Percentiles rank a stretch among this genome's conserved stretches.
Evolutionary conservation across 73 alveolate species (phyloP).

Genomic region (Stentor coeruleus): DNA sequence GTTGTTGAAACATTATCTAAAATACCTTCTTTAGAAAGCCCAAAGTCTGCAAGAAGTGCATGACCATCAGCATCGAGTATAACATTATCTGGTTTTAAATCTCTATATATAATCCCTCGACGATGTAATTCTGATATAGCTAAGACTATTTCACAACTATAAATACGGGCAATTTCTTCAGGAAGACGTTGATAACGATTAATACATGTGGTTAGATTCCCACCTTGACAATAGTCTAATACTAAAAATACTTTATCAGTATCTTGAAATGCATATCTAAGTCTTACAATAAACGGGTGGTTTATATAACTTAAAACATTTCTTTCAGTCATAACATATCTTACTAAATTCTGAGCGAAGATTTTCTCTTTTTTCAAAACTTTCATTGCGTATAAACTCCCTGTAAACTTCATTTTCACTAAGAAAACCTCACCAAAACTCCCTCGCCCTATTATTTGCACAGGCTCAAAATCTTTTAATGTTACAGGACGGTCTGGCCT

Average conservation of each 20-base stretch:
- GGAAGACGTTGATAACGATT: conserved; percentile 75
- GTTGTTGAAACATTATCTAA: conserved; percentile 49
- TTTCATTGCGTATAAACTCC: conserved; percentile 74
- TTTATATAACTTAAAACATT: conserved; percentile 77
- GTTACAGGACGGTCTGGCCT: too few species aligned
- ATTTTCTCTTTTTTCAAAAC: conserved; percentile 69
- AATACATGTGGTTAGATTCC: conserved; percentile 79
- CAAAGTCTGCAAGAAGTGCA: conserved; percentile 94
- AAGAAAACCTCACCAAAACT: conserved; percentile 79
- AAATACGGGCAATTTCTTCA: conserved; percentile 81
- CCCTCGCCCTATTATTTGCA: conserved; percentile 85
- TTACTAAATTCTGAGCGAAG: conserved; percentile 80
- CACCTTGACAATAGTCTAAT: conserved; percentile 87
- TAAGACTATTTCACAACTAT: conserved; percentile 76
- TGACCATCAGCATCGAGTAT: conserved; percentile 94
- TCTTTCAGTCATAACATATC: conserved; percentile 90
- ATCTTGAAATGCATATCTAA: conserved; percentile 88
- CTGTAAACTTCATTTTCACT: conserved; percentile 50
- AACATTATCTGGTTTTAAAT: conserved; percentile 93
- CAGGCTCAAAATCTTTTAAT: too few species aligned
- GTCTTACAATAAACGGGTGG: conserved; percentile 93
- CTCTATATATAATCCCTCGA: conserved; percentile 89
- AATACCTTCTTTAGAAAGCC: conserved; percentile 87
- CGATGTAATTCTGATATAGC: conserved; percentile 87
- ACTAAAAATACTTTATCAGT: conserved; percentile 76